Base-by-base conservation (phyloP, 1,284 basidiomycete species). In the Naganishia liquefaciens region DNA sequence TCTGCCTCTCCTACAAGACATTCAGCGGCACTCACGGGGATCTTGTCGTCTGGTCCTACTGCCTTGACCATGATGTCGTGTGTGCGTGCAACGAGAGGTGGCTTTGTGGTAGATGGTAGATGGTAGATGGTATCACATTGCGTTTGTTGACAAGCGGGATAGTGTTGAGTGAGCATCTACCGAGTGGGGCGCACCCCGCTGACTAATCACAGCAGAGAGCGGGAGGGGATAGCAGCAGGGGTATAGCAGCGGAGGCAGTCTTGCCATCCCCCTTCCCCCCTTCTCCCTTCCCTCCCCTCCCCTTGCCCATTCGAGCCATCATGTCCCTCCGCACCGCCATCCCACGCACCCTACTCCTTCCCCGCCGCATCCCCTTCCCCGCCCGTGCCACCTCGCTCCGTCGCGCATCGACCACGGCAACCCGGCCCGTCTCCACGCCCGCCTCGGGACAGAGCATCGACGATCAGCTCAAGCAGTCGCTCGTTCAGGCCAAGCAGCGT, bases 21-120 rank as follows among this genome's bases (percentile, higher is more conserved):
- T 40, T 40, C 10, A 10, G 10, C 10, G 39, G 30, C 5, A 43
- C 68, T 46, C 25, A 67, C 68, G 23, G 63, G 61, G 23, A 69
- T 69, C 54, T 67, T 69, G 42, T 62, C 63, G 15, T 67, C 68
- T 49, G 62, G 62, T 46, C 66, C 66, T 50, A 65, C 63, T 3
- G 68, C 54, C 55, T 64, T 64, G 63, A 67, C 67, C 28, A 53
- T 50, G 50, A 2, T 15, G n/a, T 37, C 33, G 9, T 46, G 42
- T 23, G 33, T 11, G 0, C 33, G 33, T 5, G 11, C 0, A 10
- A 25, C 17, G 6, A 27, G 9, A 27, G n/a, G n/a, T n/a, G n/a
- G n/a, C n/a, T n/a, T n/a, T n/a, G n/a, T n/a, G n/a, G n/a, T n/a
- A n/a, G n/a, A n/a, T n/a, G n/a, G n/a, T n/a, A n/a, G n/a, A n/a